These are phyloP conservation scores for Odonthalia washingtoniensis DNA, from an alignment of 31 red algal genomes.

Conservation along the genomic window DNA sequence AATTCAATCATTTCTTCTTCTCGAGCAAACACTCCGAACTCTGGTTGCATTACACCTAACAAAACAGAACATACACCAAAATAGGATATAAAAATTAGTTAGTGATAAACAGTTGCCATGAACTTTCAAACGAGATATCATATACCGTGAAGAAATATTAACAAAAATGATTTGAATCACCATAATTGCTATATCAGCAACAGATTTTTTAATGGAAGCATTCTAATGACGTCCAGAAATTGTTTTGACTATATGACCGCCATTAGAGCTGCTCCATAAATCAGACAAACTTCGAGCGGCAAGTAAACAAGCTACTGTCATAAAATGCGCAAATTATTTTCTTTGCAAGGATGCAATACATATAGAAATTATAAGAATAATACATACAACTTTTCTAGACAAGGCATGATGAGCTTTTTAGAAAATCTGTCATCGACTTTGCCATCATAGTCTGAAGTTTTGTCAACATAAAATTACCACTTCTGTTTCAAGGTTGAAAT, in stretches of 20 bases:
- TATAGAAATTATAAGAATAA: slow-evolving; percentile 73
- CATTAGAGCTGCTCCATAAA: slow-evolving; percentile 94
- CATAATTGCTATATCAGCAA: slow-evolving; percentile 88
- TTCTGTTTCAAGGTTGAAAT: no score
- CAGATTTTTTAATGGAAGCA: slow-evolving; percentile 69
- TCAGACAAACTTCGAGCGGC: slow-evolving; percentile 80
- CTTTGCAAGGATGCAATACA: slow-evolving; percentile 63
- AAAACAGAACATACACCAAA: slow-evolving; percentile 81
- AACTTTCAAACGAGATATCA: slow-evolving; percentile 81
- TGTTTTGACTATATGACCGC: slow-evolving; percentile 95
- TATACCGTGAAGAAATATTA: slow-evolving; percentile 85
- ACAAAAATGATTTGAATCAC: slow-evolving; percentile 92
- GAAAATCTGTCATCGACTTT: slow-evolving; percentile 71
- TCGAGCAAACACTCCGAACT: no score
- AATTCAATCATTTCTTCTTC: no score
- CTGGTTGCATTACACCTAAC: slow-evolving; percentile 89
- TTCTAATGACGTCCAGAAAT: slow-evolving; percentile 83
- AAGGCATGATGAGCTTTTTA: slow-evolving; percentile 46
- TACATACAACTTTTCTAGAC: no score
- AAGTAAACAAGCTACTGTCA: slow-evolving; percentile 70
- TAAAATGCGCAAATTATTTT: slow-evolving; percentile 57
- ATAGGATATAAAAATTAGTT: slow-evolving; percentile 92
- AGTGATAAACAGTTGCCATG: slow-evolving; percentile 93
- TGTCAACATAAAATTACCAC: no score
- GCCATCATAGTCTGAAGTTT: not conserved